Percentiles rank a stretch among this genome's conserved stretches.
Evolutionary conservation across 2,329 filamentous ascomycete genomes (phyloP).

Genomic region (Penicillium sclerotiorum): DNA sequence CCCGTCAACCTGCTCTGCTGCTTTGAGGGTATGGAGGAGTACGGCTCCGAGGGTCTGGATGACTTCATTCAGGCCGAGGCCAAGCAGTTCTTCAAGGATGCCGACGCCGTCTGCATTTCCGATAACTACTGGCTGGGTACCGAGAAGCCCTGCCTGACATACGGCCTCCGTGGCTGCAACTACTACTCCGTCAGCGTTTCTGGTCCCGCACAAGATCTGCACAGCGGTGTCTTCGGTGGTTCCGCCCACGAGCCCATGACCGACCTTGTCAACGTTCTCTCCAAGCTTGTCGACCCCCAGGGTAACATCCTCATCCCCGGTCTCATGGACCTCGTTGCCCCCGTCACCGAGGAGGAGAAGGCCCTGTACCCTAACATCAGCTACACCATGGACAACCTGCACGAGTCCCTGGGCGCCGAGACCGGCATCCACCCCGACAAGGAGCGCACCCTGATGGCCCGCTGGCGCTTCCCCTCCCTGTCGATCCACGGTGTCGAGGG

Average conservation of each 20-base stretch:
- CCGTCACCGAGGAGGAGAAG: slow-evolving; percentile 83
- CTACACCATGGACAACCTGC: slow-evolving; percentile 94
- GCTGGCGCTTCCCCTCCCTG: slow-evolving; percentile 92
- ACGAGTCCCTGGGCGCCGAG: slow-evolving; percentile 86
- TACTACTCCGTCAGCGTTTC: slow-evolving; percentile 94
- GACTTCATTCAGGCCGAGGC: slow-evolving; percentile 91
- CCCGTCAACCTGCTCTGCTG: slow-evolving; percentile 99
- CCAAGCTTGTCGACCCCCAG: slow-evolving; percentile 80
- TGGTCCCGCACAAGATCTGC: slow-evolving; percentile 88
- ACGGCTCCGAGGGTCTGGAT: slow-evolving; percentile 93
- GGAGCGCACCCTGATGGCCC: slow-evolving; percentile 89
- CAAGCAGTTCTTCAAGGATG: slow-evolving; percentile 91
- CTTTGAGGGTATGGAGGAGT: slow-evolving; percentile 99
- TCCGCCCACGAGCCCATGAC: slow-evolving; percentile 99
- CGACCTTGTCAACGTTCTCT: slow-evolving; percentile 81
- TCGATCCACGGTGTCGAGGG: slow-evolving; percentile 95
- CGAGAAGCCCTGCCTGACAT: slow-evolving; percentile 96
- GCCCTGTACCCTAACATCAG: slow-evolving; percentile 84
- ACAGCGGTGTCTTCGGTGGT: slow-evolving; percentile 96
- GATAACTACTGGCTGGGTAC: slow-evolving; percentile 99
- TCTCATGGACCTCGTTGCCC: slow-evolving; percentile 88
- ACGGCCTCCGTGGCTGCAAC: slow-evolving; percentile 94
- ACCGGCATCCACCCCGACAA: slow-evolving; percentile 88
- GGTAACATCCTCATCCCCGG: slow-evolving; percentile 96
- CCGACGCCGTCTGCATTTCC: slow-evolving; percentile 95